These are phyloP conservation scores for Sarocladium kiliense DNA, from an alignment of 2,329 filamentous ascomycete species.

Conservation along the genomic window DNA sequence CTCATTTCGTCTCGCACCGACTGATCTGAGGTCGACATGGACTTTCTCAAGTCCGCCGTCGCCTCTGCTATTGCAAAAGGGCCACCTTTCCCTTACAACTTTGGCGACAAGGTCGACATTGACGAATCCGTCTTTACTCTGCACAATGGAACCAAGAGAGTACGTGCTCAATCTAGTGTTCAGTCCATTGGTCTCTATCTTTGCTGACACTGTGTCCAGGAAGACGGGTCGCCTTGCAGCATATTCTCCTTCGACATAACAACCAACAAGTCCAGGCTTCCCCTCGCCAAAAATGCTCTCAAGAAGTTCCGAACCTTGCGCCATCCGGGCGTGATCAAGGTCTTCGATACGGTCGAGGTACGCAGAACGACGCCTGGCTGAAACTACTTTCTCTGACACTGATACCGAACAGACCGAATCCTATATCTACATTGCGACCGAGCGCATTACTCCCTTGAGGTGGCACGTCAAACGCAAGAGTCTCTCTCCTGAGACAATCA, in stretches of 20 bases:
- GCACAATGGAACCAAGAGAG: conserved; percentile 87
- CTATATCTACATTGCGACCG: conserved; percentile 94
- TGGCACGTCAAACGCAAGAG: conserved; percentile 91
- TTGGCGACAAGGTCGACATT: conserved; percentile 87
- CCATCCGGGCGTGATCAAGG: conserved; percentile 91
- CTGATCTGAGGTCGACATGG: conserved; percentile 55
- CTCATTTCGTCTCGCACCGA: not conserved
- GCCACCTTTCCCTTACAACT: conserved; percentile 84
- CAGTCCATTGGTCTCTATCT: not conserved
- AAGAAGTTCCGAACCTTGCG: conserved; percentile 89
- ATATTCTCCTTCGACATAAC: conserved; percentile 93
- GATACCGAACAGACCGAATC: conserved; percentile 66
- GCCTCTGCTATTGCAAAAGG: conserved; percentile 95
- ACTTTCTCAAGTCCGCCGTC: conserved; percentile 96
- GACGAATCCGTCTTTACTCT: conserved; percentile 96
- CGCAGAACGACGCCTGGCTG: conserved; percentile 1
- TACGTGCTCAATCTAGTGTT: conserved; percentile 33
- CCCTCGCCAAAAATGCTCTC: conserved; percentile 87
- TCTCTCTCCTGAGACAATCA: conserved; percentile 84
- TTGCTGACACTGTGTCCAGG: conserved; percentile 43
- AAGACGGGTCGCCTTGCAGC: conserved; percentile 90
- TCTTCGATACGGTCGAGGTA: conserved; percentile 91
- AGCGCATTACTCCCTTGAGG: conserved; percentile 77
- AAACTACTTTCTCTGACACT: conserved; percentile 12
- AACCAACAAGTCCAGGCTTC: conserved; percentile 72